Evolutionary conservation across 805 yeast genomes (phyloP).

Genomic region (Candida krabiensis): DNA sequence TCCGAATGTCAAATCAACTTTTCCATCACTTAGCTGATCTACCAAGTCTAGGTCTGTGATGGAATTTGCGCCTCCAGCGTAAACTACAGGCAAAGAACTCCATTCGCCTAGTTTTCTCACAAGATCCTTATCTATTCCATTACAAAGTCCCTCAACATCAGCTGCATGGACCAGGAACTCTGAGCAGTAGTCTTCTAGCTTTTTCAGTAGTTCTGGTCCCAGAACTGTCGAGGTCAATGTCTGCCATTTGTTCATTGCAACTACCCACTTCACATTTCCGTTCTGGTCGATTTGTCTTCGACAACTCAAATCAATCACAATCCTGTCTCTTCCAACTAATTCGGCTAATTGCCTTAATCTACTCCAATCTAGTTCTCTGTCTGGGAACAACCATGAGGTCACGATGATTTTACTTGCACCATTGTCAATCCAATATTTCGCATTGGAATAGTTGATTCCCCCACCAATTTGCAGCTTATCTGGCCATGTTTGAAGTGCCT

Average conservation of each 20-base stretch:
- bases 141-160: conserved; percentile 95
- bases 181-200: conserved; percentile 64
- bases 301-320: conserved; percentile 93
- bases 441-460: conserved; percentile 78
- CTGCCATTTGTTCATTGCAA: conserved; percentile 99
- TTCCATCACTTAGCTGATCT: conserved; percentile 65
- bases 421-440: conserved; percentile 69
- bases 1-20: conserved; percentile 90
- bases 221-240: conserved; percentile 70
- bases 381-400: conserved; percentile 87
- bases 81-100: conserved; percentile 76
- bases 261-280: conserved; percentile 63
- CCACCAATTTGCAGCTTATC: conserved; percentile 83
- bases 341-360: conserved; percentile 52
- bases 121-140: conserved; percentile 83
- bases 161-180: conserved; percentile 97
- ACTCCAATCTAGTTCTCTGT: conserved; percentile 48
- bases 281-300: conserved; percentile 40
- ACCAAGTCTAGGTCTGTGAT: conserved; percentile 70
- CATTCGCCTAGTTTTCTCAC: conserved; percentile 75
- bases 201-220: conserved; percentile 48
- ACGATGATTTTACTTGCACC: conserved; percentile 89
- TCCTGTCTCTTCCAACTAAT: conserved; percentile 59
- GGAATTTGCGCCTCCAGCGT: conserved; percentile 95
- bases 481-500: conserved; percentile 79